Conservation (phyloP, 2,329 filamentous ascomycete species). For the Alternaria sp. region DNA sequence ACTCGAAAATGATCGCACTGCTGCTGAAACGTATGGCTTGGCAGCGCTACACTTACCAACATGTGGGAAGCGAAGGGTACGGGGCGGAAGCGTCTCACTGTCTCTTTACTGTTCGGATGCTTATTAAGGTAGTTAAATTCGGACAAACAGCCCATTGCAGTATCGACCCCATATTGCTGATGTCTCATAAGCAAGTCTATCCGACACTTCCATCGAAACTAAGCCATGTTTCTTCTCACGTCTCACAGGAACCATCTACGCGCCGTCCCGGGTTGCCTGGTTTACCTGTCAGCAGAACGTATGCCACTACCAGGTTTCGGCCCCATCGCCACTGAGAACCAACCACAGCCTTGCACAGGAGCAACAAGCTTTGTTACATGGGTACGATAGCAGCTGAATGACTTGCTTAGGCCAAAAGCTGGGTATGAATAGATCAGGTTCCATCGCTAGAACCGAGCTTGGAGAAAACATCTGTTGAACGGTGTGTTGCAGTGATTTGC, state of each 20-base stretch:
- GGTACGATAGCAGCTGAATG: conserved; percentile 11
- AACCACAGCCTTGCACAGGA: not conserved
- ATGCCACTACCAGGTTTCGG: not conserved
- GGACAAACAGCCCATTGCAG: not conserved
- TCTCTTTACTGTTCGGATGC: not conserved
- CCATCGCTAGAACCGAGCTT: not conserved
- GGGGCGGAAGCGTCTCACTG: not conserved
- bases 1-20: not conserved
- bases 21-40: not conserved
- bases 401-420: not conserved
- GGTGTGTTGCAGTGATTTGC: not conserved
- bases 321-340: not conserved
- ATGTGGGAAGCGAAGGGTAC: not conserved
- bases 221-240: not conserved
- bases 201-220: not conserved
- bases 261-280: conserved; percentile 3
- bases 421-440: not conserved
- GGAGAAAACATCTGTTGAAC: not conserved
- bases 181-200: not conserved
- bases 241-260: conserved; percentile 1
- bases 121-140: not conserved
- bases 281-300: not conserved
- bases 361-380: conserved; percentile 9
- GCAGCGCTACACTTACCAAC: not conserved
- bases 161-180: not conserved